Base-by-base conservation (phyloP, 2,329 filamentous ascomycete species). In the Talaromyces sp. region DNA sequence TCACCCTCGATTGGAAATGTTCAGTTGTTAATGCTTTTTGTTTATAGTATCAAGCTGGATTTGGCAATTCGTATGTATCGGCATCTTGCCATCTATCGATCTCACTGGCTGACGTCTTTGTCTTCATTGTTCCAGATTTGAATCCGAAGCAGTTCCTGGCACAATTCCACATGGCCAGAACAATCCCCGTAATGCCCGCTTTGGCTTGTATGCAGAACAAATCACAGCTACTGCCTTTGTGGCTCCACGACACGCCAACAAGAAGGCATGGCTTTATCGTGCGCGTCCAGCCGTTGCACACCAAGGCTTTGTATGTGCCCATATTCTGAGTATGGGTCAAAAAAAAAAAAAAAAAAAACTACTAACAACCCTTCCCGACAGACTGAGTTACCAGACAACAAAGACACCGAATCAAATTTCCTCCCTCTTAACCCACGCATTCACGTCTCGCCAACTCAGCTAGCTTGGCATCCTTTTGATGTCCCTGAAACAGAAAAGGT, bases 181-280 rank as follows among this genome's bases (percentile, higher is more conserved):
- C 55, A 71, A 56, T 43, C 71, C 71, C 24, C 70, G 71, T 11
- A 69, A 68, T 45, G 70, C 71, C 30, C 67, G 70, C 2, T 70
- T 69, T 32, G 71, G 71, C 1, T 54, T 74, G 2, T 72, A 71
- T 47, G 67, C 68, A 1, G 68, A 72, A 30, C 69, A 84, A 65
- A 74, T 84, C 4, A 83, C 81, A n/a, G 82, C 81, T 16, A 84
- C 81, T 2, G 80, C 82, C 20, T 85, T 85, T 65, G 80, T 82
- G 37, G 81, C 82, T 13, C 82, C 82, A 6, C 75, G 82, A 36
- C 73, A 78, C 61, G 75, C 79, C 64, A 84, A 84, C 66, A 79
- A 82, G 65, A 82, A 84, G 62, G 75, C 81, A 54, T 85, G 82
- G 82, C 72, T 85, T 16, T 83, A 85, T 60, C 78, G 82, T 32